Evolutionary conservation across 2,329 filamentous ascomycete species (phyloP), one percentile per base, ranked within the genome.

Genomic region (Venturiaceae sp.): DNA sequence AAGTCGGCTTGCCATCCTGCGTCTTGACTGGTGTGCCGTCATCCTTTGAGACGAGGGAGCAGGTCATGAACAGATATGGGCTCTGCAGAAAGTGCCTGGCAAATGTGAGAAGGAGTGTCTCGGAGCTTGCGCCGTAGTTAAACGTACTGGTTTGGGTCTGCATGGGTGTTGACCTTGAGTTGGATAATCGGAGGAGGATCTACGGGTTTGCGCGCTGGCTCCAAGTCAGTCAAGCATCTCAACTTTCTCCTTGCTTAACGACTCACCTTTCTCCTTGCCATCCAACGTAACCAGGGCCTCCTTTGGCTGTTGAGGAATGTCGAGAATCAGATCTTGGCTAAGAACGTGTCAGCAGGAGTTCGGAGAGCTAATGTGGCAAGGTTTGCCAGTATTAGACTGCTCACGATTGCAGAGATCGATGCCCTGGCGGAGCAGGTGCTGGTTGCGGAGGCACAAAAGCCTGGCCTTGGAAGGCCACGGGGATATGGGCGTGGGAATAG

Each of bases 141-240:
- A 13, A 53, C 57, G 37, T 41, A 53, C 32, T 28, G 23, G 8
- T 76, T 72, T 19, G 80, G 77, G 68, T 83, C 82, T 32, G 67
- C 68, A 30, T 70, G 67, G 53, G 72, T 68, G 55, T 70, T 72
- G 59, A 84, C 81, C 71, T 73, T 72, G 52, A 95, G 79, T 73
- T 92, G 85, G 50, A 95, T 77, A 65, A 95, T 88, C 44, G 90
- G 90, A 13, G 90, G 90, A 55, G 92, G 90, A 69, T 96, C 90
- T 66, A 96, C 83, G 7, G 90, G 89, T 71, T 95, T 95, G 64
- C 90, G 85, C 67, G 89, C 87, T 88, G 68, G 57, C 19, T 56
- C 30, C 36, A 36, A 19, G 37, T 34, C 28, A 44, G 68, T 66
- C 30, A 30, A 3, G 39, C n/a, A n/a, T n/a, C 71, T 57, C 72